Evolutionary conservation across 352 stramenopile species (phyloP).

Genomic region (Aphanomyces cochlioides): DNA sequence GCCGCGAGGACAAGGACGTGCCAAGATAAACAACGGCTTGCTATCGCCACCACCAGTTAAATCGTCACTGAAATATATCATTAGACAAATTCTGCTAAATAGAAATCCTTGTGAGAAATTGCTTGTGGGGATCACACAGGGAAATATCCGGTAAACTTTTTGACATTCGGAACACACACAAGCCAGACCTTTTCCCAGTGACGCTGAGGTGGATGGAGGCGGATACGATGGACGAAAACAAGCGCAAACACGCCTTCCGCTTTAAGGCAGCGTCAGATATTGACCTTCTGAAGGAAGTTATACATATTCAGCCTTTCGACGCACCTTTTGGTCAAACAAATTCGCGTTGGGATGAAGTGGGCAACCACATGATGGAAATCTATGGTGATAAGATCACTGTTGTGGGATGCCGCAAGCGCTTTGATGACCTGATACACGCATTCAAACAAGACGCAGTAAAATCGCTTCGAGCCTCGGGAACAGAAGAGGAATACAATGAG

Average conservation of each 20-base stretch:
- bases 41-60: too few relatives aligned
- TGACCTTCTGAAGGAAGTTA: conserved; percentile 5
- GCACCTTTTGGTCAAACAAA: background rate
- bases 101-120: too few relatives aligned
- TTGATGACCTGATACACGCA: conserved; percentile 8
- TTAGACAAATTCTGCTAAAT: too few relatives aligned
- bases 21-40: too few relatives aligned
- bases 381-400: background rate
- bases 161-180: too few relatives aligned
- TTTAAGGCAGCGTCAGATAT: background rate
- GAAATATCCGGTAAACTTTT: too few relatives aligned
- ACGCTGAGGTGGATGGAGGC: background rate
- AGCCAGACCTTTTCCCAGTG: too few relatives aligned
- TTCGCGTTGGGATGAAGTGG: background rate
- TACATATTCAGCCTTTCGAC: background rate
- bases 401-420: background rate
- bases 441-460: background rate
- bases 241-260: conserved; percentile 11
- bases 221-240: background rate
- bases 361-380: background rate
- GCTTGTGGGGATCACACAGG: too few relatives aligned
- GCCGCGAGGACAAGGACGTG: too few relatives aligned
- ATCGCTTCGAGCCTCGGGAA: conserved; percentile 1
- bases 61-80: too few relatives aligned
- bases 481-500: conserved; percentile 11